Base-by-base conservation (phyloP, 108 stramenopile genomes). In the Nitzschia palea region DNA sequence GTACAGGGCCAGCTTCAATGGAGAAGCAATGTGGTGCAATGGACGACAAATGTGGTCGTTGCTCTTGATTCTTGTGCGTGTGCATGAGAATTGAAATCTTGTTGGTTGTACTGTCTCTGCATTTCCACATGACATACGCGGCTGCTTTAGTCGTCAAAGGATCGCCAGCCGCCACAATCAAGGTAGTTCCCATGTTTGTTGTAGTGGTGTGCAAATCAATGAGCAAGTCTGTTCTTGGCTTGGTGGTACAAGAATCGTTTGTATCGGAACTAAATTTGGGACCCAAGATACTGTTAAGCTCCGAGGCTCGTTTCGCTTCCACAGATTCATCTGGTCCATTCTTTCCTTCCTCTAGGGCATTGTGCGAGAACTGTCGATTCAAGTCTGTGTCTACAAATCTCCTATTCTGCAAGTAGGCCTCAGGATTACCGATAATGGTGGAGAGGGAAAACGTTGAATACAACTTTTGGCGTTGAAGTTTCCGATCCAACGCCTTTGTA, bases 141-240 rank as follows among this genome's bases (percentile, higher is more conserved):
- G 90, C 90, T n/a, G 82, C 85, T 35, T 79, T 75, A 0, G 83
- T 72, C 78, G 86, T 88, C 30, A 86, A 55, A 1, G 70, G 60
- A 53, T 91, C 87, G 4, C 83, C 87, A 55, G 78, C 75, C 22
- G 84, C 84, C 32, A 88, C 78, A 48, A 93, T 93, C 10, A 93
- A 59, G 12, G 89, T 83, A 12, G 77, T 76, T 32, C 89, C 89
- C 90, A 91, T 95, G 67, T 92, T 92, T 10, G 81, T 71, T 0
- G 94, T 95, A 0, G 94, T 92, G 4, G 86, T 80, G 62, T 95
- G 94, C 12, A 95, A 75, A 64, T 95, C 94, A 33, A 95, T 65
- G 15, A 89, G 73, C 4, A 95, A 56, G 76, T 90, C 86, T 22
- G 72, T 67, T 4, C 35, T 51, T 22, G 87, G 81, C 23, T 71